Evolutionary conservation across 1,139 yeast species (phyloP).

Genomic region (Geotrichum cucujoidarum): DNA sequence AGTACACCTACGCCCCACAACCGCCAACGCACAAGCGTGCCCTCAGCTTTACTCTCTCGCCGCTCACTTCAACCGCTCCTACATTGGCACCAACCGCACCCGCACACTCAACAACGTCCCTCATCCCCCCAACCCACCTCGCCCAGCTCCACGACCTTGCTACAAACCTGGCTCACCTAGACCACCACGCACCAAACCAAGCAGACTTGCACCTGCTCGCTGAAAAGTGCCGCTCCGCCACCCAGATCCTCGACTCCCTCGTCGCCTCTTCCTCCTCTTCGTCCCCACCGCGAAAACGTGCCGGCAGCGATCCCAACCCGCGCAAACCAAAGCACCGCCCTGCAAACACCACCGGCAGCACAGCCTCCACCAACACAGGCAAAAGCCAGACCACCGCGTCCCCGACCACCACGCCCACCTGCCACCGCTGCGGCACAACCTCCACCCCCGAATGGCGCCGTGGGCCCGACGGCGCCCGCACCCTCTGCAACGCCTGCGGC

Average conservation of each 20-base stretch:
- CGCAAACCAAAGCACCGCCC: constrained; percentile 7
- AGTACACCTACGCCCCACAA: not conserved
- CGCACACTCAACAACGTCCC: too few relatives aligned
- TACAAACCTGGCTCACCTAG: too few relatives aligned
- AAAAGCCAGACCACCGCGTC: not conserved
- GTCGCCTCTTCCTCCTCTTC: too few relatives aligned
- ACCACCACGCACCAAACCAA: too few relatives aligned
- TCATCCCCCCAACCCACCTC: not conserved
- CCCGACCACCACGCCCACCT: not conserved
- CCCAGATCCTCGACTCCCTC: constrained; percentile 1
- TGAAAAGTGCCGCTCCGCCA: too few relatives aligned
- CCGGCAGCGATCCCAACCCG: constrained; percentile 2
- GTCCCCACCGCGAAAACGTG: constrained; percentile 4
- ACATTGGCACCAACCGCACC: too few relatives aligned
- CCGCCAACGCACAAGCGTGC: too few relatives aligned
- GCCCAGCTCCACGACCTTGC: not conserved
- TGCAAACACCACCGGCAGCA: not conserved
- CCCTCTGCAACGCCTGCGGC: constrained; percentile 88
- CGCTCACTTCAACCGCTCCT: too few relatives aligned
- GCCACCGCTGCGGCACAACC: constrained; percentile 65
- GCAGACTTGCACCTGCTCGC: too few relatives aligned
- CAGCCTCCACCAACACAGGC: not conserved
- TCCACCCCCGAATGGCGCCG: constrained; percentile 92
- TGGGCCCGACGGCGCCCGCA: constrained; percentile 81
- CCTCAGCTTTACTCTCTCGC: too few relatives aligned